Base-by-base conservation (phyloP, 768 basidiomycete genomes). In the Tephrocybe sp. region DNA sequence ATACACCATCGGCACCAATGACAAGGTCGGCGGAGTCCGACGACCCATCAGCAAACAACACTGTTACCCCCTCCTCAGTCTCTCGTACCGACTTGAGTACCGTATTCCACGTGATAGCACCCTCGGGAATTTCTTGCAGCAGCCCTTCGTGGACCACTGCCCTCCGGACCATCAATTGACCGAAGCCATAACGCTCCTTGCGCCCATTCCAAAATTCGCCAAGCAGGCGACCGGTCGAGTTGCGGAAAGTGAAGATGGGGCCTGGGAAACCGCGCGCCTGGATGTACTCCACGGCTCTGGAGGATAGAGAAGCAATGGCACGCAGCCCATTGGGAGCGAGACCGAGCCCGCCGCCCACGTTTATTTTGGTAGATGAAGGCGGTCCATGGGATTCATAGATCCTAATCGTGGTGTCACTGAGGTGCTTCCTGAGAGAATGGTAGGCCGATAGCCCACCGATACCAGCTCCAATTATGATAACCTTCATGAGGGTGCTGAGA, bases 291-390 rank as follows among this genome's bases (percentile, higher is more conserved):
- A 62, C 58, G 3, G 71, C 68, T 8, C 54, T 57, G 3, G 62
- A 60, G 9, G 65, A 65, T 18, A 73, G 53, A 2, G 61, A 57
- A 5, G 60, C 56, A 14, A 75, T 64, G 23, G 71, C 68, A 7
- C 73, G 67, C 8, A 70, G 62, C 15, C 72, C 72, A 38, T 75
- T 73, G 1, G 73, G 71, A 21, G 70, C 68, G 15, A 75, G 64
- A 0, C 72, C 70, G 11, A 73, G 62, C 7, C 70, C 72, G 7
- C 71, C 72, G 11, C 73, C 70, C 17, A 72, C 48, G 39, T 57
- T 59, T 17, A 60, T 59, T 3, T 65, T 63, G 3, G 66, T 63
- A 11, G 63, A 60, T 9, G 67, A 63, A 10, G 62, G n/a, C n/a
- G n/a, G 65, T 34, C 62, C 51, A 50, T 70, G 65, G 4, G 69